Percentiles rank a stretch among this genome's conserved stretches.
Evolutionary conservation across 768 basidiomycete genomes (phyloP).

Genomic region (Naganishia vishniacii): DNA sequence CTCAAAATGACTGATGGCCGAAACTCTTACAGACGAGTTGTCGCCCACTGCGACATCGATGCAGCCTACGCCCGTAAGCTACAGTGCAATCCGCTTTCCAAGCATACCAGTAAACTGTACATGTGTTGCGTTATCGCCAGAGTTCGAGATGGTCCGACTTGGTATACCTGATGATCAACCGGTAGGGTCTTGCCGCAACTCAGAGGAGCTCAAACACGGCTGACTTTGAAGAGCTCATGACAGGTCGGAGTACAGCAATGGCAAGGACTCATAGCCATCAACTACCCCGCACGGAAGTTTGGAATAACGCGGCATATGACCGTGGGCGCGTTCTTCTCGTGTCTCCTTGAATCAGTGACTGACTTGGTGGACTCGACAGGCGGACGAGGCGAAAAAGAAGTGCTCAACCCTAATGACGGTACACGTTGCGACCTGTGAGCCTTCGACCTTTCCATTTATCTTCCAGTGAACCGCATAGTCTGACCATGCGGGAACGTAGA

Average conservation of each 20-base stretch:
- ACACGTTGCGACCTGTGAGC: slow-evolving; percentile 86
- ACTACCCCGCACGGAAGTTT: slow-evolving; percentile 85
- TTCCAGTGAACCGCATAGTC: too few relatives aligned
- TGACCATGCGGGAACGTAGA: too few relatives aligned
- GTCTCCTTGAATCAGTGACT: neutral
- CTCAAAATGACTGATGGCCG: neutral
- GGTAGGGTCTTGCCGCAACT: slow-evolving; percentile 18
- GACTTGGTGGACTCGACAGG: slow-evolving; percentile 41
- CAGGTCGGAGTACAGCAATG: slow-evolving; percentile 40
- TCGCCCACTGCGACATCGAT: slow-evolving; percentile 78
- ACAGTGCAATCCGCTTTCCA: neutral
- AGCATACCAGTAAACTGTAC: neutral
- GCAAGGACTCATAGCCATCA: slow-evolving; percentile 72
- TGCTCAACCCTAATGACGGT: slow-evolving; percentile 80
- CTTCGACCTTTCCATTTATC: too few relatives aligned
- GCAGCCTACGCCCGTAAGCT: slow-evolving; percentile 53
- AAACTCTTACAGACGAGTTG: slow-evolving; percentile 53
- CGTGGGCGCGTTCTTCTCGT: slow-evolving; percentile 8
- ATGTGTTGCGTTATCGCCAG: slow-evolving; percentile 62
- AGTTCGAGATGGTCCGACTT: slow-evolving; percentile 79
- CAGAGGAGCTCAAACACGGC: neutral
- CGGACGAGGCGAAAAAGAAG: slow-evolving; percentile 67
- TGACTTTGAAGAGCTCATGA: neutral
- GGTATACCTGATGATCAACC: slow-evolving; percentile 53
- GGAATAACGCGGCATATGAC: slow-evolving; percentile 63